These are phyloP conservation scores for Xylaria arbuscula DNA, from an alignment of 2,329 filamentous ascomycete species.

Conservation along the genomic window DNA sequence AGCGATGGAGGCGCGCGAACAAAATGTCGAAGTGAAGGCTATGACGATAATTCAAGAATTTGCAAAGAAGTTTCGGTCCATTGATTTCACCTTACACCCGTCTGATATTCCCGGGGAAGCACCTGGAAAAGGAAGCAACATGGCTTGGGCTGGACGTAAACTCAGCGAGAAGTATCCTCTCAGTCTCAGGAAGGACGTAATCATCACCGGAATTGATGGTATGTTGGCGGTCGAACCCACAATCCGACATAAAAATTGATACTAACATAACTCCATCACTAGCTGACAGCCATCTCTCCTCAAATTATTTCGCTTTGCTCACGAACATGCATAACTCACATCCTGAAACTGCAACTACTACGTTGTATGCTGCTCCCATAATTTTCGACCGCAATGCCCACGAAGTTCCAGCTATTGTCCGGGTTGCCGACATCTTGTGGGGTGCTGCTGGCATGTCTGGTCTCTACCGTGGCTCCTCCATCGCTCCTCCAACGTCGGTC, in stretches of 20 bases:
- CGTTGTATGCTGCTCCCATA: conserved; percentile 76
- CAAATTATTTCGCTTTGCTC: conserved; percentile 74
- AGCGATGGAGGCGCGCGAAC: conserved; percentile 78
- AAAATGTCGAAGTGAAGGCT: conserved; percentile 70
- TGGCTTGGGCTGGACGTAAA: conserved; percentile 75
- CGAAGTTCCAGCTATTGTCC: conserved; percentile 73
- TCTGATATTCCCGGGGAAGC: conserved; percentile 73
- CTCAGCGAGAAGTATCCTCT: conserved; percentile 70
- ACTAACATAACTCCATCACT: conserved; percentile 42
- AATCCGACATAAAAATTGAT: neutral
- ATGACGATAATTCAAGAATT: conserved; percentile 71
- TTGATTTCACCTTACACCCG: conserved; percentile 76
- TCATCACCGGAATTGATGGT: conserved; percentile 80
- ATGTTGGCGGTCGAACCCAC: conserved; percentile 48
- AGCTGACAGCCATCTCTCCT: conserved; percentile 78
- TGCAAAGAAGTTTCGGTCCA: conserved; percentile 71
- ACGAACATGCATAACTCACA: conserved; percentile 70
- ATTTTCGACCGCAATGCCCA: conserved; percentile 81
- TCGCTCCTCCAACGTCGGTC: conserved; percentile 78
- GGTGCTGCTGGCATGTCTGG: conserved; percentile 76
- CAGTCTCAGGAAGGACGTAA: conserved; percentile 66
- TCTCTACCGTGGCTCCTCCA: conserved; percentile 70
- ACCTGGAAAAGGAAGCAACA: conserved; percentile 79
- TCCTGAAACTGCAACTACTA: conserved; percentile 69
- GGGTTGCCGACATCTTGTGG: conserved; percentile 79